Evolutionary conservation across 2,329 filamentous ascomycete species (phyloP), one percentile per base, ranked within the genome.

Genomic region (Westerdykella ornata): DNA sequence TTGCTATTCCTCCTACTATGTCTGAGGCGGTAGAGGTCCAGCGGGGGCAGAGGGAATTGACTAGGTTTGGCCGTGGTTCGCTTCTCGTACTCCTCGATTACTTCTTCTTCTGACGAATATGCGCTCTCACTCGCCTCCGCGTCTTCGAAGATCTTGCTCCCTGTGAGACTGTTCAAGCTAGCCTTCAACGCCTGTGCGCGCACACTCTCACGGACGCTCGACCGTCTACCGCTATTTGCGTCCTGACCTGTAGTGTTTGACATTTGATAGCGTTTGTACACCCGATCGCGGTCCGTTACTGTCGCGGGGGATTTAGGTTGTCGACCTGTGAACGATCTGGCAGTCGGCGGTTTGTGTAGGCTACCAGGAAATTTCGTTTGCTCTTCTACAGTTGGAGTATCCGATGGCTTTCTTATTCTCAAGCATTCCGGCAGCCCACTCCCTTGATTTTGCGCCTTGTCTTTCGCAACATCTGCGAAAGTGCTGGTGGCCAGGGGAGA

Each of bases 121-220:
- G 51, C 53, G 29, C 57, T 61, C 34, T 56, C 60, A 29, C 56
- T 62, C 33, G 57, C 42, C 17, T 62, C 60, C 1, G 47, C 52
- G 35, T 63, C 57, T 26, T 59, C 51, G 33, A 51, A 63, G 15
- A 62, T 54, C 35, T 57, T 47, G 8, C 45, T 54, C 4, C 51
- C 48, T 9, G 50, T 54, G 7, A 56, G 46, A 30, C 51, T 51
- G 19, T 60, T 60, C 2, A 62, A 34, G 19, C 44, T 52, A 1
- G 51, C 44, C 37, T 59, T 60, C 11, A 61, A 34, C 14, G 52
- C 48, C 15, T 48, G 44, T 12, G 47, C 48, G 12, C 51, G 49
- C 8, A 56, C 44, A 35, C 53, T 59, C n/a, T 47, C 48, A 3
- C 49, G 45, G 13, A 46, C 47, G 31, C 51, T 54, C 11, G 48